phyloP scores from a whole-genome alignment of 129 eudicot species.

The Lactuca sativa region DNA sequence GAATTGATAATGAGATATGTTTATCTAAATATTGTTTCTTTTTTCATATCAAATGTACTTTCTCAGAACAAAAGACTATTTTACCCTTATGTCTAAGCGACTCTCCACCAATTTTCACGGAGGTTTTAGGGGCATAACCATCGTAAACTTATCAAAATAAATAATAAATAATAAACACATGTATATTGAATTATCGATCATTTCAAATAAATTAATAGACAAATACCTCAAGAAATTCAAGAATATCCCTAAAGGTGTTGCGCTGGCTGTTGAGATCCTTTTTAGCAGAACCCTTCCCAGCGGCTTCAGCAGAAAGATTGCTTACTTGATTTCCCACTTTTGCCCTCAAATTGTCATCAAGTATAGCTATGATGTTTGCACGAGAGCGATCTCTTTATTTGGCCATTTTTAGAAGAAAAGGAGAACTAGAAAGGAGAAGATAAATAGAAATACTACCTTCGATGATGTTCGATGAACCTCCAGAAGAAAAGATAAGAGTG shows the following conservation, averaged over 20 bases:
- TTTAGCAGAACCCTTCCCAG: conserved; percentile 82
- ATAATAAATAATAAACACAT: not conserved
- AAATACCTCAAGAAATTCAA: conserved; percentile 85
- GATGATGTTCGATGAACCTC: no score
- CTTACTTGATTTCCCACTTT: conserved; percentile 70
- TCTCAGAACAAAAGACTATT: conserved; percentile 39
- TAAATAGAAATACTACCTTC: no score
- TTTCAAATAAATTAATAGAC: not conserved
- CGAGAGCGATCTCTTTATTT: no score
- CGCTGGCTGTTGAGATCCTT: conserved; percentile 90
- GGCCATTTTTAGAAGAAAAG: no score
- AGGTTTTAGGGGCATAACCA: conserved; percentile 70
- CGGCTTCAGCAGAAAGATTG: conserved; percentile 84
- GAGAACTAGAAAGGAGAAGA: no score
- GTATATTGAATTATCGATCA: not conserved
- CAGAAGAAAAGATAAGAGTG: no score
- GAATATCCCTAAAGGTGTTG: conserved; percentile 74
- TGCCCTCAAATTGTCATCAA: conserved; percentile 47
- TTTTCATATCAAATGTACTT: conserved; percentile 70
- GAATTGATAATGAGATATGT: no score
- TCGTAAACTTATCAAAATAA: conserved; percentile 38
- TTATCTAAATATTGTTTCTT: conserved; percentile 28
- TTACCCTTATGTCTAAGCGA: conserved; percentile 67
- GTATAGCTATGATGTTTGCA: no score
- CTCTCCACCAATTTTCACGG: conserved; percentile 85